Base-by-base conservation (phyloP, 1,284 basidiomycete species). In the Thelephora terrestris region DNA sequence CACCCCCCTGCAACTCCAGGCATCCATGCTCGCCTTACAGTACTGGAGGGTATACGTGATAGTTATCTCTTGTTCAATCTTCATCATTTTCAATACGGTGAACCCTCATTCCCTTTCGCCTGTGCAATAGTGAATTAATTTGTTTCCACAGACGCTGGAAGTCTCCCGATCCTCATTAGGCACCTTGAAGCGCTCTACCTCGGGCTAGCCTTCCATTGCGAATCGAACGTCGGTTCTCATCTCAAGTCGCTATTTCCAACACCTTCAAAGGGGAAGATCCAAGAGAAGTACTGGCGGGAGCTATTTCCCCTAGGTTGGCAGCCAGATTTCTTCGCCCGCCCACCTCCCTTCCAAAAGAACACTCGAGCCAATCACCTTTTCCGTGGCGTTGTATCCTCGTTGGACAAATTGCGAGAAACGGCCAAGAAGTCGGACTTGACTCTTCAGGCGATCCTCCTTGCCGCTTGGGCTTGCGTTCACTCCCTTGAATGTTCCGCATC, bases 1-100 rank as follows among this genome's bases (percentile, higher is more conserved):
- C 57, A 61, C 25, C 71, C 73, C 12, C 63, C 67, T 24, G 55
- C 66, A 5, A 53, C 62, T 35, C 57, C 54, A 20, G 50, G 51
- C 7, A 64, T 69, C 14, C 66, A 67, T 45, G 58, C 67, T 4
- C 61, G 62, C 27, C 67, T 64, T 7, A 50, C 64, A 12, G 56
- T 74, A 14, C 47, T 68, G 23, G 56, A 52, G 20, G 66, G 63
- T 3, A 52, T 49, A 17, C 49, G 54, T 32, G 52, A 52, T 17
- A 55, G 52, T 20, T 71, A 66, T 49, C 55, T 75, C n/a, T 50
- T 74, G 20, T 48, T 76, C 24, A 65, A 71, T 47, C 59, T 76
- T 46, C 70, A 75, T 50, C 74, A 75, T 53, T 71, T 73, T 57
- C 72, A 75, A 57, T 76, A 75, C 52, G 74, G 75, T 45, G 29